These are phyloP conservation scores for Pyricularia sp. DNA, from an alignment of 2,329 filamentous ascomycete species.

Conservation along the genomic window DNA sequence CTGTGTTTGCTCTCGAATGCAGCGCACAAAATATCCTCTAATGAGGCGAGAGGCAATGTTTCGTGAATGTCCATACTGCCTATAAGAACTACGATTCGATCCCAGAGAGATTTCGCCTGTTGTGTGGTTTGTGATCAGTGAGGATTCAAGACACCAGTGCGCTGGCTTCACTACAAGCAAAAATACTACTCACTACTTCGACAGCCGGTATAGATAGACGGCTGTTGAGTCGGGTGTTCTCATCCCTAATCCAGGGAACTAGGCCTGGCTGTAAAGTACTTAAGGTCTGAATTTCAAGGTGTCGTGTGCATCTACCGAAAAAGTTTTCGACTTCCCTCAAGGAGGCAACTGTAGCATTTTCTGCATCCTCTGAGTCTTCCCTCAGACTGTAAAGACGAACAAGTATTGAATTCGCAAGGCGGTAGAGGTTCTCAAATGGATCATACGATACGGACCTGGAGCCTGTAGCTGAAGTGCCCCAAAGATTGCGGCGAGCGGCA, in stretches of 20 bases:
- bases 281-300: slow-evolving; percentile 42
- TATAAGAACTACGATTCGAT: slow-evolving; percentile 29
- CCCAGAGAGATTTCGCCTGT: slow-evolving; percentile 38
- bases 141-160: not conserved
- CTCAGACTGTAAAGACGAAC: slow-evolving; percentile 29
- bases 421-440: slow-evolving; percentile 55
- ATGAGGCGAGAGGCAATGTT: slow-evolving; percentile 31
- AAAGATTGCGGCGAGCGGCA: slow-evolving; percentile 50
- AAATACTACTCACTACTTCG: slow-evolving; percentile 32
- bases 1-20: slow-evolving; percentile 46
- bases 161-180: not conserved
- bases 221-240: slow-evolving; percentile 26
- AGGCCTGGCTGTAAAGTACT: slow-evolving; percentile 49
- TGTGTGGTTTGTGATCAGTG: slow-evolving; percentile 14
- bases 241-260: slow-evolving; percentile 50
- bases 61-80: slow-evolving; percentile 20
- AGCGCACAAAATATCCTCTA: slow-evolving; percentile 42
- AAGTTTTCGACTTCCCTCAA: slow-evolving; percentile 41
- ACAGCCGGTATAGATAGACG: slow-evolving; percentile 25
- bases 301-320: slow-evolving; percentile 31
- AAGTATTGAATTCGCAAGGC: slow-evolving; percentile 40
- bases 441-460: slow-evolving; percentile 35
- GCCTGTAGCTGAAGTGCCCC: slow-evolving; percentile 38
- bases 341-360: slow-evolving; percentile 28
- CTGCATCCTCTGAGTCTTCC: slow-evolving; percentile 20